Evolutionary conservation across 2,329 filamentous ascomycete genomes (phyloP).

Genomic region (Scedosporium apiospermum): DNA sequence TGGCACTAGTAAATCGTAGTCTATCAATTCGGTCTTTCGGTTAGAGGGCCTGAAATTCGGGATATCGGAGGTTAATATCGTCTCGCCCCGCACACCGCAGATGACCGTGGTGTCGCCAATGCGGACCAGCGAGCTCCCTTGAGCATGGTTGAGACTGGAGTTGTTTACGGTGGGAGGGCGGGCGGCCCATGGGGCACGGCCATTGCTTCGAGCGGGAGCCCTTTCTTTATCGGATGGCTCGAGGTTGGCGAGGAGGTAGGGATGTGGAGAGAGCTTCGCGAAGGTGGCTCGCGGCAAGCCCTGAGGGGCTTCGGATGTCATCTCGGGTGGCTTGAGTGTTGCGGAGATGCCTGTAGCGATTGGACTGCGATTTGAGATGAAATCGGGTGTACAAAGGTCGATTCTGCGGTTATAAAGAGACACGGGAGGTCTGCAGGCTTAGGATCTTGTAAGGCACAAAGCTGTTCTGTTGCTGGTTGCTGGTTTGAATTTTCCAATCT

Average conservation of each 20-base stretch:
- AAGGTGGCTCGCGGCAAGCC: slow-evolving; percentile 59
- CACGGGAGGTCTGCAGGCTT: background rate
- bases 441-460: background rate
- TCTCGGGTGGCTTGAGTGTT: background rate
- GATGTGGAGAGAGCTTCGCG: slow-evolving; percentile 79
- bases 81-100: slow-evolving; percentile 81
- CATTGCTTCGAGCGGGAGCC: slow-evolving; percentile 65
- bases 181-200: slow-evolving; percentile 59
- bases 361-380: background rate
- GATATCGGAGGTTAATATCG: slow-evolving; percentile 66
- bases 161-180: slow-evolving; percentile 69
- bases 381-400: background rate
- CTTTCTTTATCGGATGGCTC: slow-evolving; percentile 42
- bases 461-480: background rate
- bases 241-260: slow-evolving; percentile 85
- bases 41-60: slow-evolving; percentile 48
- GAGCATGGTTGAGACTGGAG: slow-evolving; percentile 76
- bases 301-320: slow-evolving; percentile 9
- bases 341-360: background rate
- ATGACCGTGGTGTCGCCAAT: slow-evolving; percentile 90
- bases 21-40: slow-evolving; percentile 38
- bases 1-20: slow-evolving; percentile 72
- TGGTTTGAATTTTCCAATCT: background rate
- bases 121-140: slow-evolving; percentile 82
- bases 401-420: background rate